These are phyloP conservation scores for Diaporthe helianthi DNA, from an alignment of 2,329 filamentous ascomycete genomes.

Conservation along the genomic window DNA sequence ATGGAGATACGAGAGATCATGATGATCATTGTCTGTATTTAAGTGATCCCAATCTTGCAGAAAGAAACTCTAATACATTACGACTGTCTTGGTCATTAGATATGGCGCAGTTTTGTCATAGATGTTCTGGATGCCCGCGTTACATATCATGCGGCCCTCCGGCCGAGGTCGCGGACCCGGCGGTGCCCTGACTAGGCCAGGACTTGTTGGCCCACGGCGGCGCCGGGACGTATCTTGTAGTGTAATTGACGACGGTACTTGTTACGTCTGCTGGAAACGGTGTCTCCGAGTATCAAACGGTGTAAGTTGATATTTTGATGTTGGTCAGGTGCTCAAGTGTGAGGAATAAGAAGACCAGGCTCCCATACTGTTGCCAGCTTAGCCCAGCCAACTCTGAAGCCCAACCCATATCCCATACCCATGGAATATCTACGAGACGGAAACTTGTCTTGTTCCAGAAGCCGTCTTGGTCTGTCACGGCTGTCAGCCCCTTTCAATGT, in stretches of 20 bases:
- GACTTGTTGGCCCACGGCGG: background rate
- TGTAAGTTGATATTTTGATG: background rate
- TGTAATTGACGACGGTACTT: background rate
- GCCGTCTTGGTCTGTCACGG: slow-evolving; percentile 19
- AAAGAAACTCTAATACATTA: slow-evolving; percentile 4
- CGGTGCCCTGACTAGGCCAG: background rate
- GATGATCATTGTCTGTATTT: background rate
- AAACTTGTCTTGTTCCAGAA: slow-evolving; percentile 25
- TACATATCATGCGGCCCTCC: slow-evolving; percentile 2
- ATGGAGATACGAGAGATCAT: background rate
- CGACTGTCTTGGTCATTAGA: background rate
- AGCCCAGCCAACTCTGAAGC: background rate
- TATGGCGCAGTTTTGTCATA: background rate
- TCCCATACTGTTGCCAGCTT: background rate
- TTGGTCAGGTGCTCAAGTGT: too few species aligned
- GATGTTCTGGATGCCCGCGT: background rate
- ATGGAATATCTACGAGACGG: background rate
- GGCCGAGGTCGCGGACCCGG: slow-evolving; percentile 8
- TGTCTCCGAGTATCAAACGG: background rate
- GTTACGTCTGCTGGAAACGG: background rate
- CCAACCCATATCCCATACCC: background rate
- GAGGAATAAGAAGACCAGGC: background rate
- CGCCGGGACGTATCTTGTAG: background rate
- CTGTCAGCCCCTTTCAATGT: background rate
- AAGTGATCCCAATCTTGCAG: slow-evolving; percentile 1